phyloP scores from a whole-genome alignment of 805 yeast species.

The Candida khao-thaluensis region DNA sequence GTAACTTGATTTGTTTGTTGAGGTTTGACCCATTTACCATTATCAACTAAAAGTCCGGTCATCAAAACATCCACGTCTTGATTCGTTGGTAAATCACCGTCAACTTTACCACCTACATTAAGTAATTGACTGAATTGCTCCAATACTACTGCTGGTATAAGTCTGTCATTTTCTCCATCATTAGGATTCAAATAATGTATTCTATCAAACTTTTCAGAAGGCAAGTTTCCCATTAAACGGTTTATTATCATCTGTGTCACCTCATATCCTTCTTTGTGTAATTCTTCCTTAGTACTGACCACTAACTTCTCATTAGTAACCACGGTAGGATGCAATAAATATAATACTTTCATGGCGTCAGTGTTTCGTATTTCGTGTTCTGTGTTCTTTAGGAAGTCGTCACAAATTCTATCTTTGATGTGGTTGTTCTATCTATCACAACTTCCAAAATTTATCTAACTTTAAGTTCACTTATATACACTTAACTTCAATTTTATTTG shows the following conservation, averaged over 20 bases:
- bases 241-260: conserved; percentile 56
- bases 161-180: conserved; percentile 35
- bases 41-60: conserved; percentile 58
- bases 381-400: too few relatives aligned
- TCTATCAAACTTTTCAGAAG: conserved; percentile 39
- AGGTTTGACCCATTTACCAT: conserved; percentile 56
- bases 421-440: neutral
- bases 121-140: conserved; percentile 32
- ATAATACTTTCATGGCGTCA: conserved; percentile 14
- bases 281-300: conserved; percentile 36
- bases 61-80: conserved; percentile 61
- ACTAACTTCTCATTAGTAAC: conserved; percentile 55
- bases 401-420: too few relatives aligned
- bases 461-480: neutral
- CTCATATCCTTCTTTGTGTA: conserved; percentile 14
- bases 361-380: neutral
- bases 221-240: conserved; percentile 51
- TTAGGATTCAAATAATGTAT: conserved; percentile 60
- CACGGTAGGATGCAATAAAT: conserved; percentile 65
- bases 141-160: conserved; percentile 37
- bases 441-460: too few relatives aligned
- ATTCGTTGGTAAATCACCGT: conserved; percentile 53
- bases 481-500: conserved; percentile 1
- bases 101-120: conserved; percentile 44
- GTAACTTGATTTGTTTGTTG: conserved; percentile 31